Base-by-base conservation (phyloP, 768 basidiomycete genomes). In the Mycena haematopus region DNA sequence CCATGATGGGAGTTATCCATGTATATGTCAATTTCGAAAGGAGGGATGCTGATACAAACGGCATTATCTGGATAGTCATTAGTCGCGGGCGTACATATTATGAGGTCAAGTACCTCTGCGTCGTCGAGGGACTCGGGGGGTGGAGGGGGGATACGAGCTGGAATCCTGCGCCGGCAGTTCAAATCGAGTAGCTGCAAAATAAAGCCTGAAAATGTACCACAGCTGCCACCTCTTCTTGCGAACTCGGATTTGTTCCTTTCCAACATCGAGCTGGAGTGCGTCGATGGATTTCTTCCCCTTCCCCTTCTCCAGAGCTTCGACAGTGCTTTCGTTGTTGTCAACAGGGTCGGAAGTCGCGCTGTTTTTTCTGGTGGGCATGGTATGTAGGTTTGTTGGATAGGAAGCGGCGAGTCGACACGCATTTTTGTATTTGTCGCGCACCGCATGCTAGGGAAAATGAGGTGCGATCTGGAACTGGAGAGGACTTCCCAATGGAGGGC, bases 1-100 rank as follows among this genome's bases (percentile, higher is more conserved):
- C 84, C 84, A 86, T 85, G 21, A 87, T 75, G 1, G 83, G 84
- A 2, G 81, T 82, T 33, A 91, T 84, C 86, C 89, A 92, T 38
- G 79, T 70, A 70, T 85, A 92, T 0, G 87, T 87, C 40, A 92
- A 73, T 31, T 83, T 74, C 17, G 86, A 85, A 49, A 91, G 69
- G 22, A 87, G 69, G 29, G 83, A 88, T 5, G 88, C 87, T 15
- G 75, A 73, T 0, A 80, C 83, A 17, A 90, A 72, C 0, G 92
- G 91, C 35, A 85, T 87, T 45, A 84, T 70, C 76, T 85, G 68
- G 3, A 58, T 11, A 47, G 17, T 25, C 3, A 22, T 61, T 22
- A 50, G 42, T 25, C 45, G 15, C 31, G 31, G 33, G 19, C 46
- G 13, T 19, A 56, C 36, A n/a, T 51, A 25, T 46, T 22, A 46